Conservation (phyloP, 192 early-diverging fungal genomes). For the Rhizophagus sp. region DNA sequence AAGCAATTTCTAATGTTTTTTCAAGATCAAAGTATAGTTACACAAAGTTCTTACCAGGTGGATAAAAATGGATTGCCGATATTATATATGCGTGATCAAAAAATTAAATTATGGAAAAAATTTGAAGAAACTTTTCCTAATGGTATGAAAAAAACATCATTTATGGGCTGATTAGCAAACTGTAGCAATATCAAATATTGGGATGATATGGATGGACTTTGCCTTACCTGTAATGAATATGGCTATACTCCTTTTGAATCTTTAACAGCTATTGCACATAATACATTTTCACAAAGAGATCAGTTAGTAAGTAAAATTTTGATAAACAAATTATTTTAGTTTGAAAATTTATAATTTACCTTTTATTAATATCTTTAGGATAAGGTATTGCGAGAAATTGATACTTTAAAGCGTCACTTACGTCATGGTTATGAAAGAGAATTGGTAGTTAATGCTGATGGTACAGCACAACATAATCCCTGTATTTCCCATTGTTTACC, state of each 20-base stretch:
- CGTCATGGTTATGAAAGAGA: neutral
- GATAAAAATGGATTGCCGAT: neutral
- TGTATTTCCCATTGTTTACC: neutral
- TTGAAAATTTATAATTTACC: neutral
- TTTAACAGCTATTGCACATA: neutral
- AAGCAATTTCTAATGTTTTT: slow-evolving; percentile 8
- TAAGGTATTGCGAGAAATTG: neutral
- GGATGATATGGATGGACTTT: neutral
- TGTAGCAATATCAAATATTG: neutral
- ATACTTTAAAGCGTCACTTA: neutral
- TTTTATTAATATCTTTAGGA: neutral
- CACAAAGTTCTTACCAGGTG: neutral
- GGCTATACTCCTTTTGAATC: neutral
- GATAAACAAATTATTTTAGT: neutral
- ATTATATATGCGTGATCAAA: neutral
- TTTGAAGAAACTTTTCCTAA: slow-evolving; percentile 2
- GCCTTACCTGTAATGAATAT: slow-evolving; percentile 2
- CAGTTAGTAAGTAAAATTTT: neutral
- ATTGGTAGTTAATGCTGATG: neutral
- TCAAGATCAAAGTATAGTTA: neutral
- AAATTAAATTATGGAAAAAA: neutral
- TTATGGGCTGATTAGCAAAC: neutral
- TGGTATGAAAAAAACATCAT: neutral
- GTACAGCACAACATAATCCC: neutral
- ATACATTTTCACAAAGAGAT: neutral